Evolutionary conservation across 1,284 basidiomycete species (phyloP).

Genomic region (Gymnopus androsaceus): DNA sequence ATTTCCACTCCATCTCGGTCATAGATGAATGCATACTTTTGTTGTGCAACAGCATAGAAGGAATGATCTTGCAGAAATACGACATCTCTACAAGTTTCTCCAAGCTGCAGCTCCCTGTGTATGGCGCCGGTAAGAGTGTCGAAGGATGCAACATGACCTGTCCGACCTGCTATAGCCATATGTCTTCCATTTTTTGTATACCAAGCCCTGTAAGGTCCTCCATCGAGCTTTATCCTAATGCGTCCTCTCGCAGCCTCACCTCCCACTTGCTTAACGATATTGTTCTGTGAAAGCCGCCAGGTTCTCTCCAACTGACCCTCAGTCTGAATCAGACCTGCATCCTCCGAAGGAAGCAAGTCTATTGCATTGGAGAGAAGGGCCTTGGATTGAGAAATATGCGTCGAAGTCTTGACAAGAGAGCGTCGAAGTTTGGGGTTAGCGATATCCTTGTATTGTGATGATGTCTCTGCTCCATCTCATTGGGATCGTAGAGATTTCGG

Average conservation of each 20-base stretch:
- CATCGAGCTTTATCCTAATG: slow-evolving; percentile 82
- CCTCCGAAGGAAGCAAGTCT: slow-evolving; percentile 62
- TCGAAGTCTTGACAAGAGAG: slow-evolving; percentile 62
- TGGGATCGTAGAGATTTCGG: slow-evolving; percentile 62
- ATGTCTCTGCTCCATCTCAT: slow-evolving; percentile 36
- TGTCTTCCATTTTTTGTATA: slow-evolving; percentile 93
- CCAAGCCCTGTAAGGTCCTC: slow-evolving; percentile 81
- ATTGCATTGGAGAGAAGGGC: slow-evolving; percentile 65
- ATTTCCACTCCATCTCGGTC: slow-evolving; percentile 94
- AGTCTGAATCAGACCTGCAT: slow-evolving; percentile 64
- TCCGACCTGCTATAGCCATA: slow-evolving; percentile 79
- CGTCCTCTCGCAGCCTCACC: slow-evolving; percentile 74
- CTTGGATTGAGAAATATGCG: slow-evolving; percentile 58
- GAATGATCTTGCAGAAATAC: slow-evolving; percentile 91
- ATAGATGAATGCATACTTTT: slow-evolving; percentile 96
- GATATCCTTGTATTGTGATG: slow-evolving; percentile 61
- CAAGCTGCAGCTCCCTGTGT: slow-evolving; percentile 86
- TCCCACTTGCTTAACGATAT: slow-evolving; percentile 74
- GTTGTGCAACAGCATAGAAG: slow-evolving; percentile 94
- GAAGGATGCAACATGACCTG: slow-evolving; percentile 92
- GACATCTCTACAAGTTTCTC: slow-evolving; percentile 89
- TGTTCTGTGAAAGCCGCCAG: slow-evolving; percentile 84
- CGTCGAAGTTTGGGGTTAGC: slow-evolving; percentile 76
- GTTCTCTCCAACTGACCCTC: slow-evolving; percentile 85
- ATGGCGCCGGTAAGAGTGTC: slow-evolving; percentile 92